Percentiles rank a stretch among this genome's conserved stretches.
phyloP scores from a whole-genome alignment of 805 yeast genomes.

The Metschnikowia orientalis region DNA sequence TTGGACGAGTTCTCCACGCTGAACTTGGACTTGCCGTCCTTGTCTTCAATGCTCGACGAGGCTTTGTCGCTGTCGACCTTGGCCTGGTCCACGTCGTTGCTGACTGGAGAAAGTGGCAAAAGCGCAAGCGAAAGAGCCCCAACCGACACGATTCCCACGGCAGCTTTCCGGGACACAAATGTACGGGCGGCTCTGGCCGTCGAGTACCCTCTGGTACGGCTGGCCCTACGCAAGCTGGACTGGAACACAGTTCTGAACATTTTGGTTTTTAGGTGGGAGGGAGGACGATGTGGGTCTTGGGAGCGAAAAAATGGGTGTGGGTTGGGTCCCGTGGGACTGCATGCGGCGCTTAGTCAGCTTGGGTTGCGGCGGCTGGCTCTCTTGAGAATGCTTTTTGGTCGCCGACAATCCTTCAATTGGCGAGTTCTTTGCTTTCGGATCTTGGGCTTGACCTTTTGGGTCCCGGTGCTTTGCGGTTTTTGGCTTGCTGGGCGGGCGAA shows the following conservation, averaged over 20 bases:
- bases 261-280: background rate
- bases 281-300: background rate
- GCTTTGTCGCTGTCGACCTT: conserved; percentile 11
- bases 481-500: no score
- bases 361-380: no score
- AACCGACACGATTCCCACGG: conserved; percentile 7
- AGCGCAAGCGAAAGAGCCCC: conserved; percentile 9
- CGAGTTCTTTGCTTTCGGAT: no score
- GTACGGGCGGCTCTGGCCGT: conserved; percentile 9
- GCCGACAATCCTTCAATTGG: no score
- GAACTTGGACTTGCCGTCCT: conserved; percentile 5
- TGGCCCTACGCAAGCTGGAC: conserved; percentile 12
- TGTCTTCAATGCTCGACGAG: conserved; percentile 6
- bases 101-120: conserved; percentile 7
- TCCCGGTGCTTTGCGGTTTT: no score
- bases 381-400: no score
- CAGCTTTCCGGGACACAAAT: conserved; percentile 1
- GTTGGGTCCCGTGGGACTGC: no score
- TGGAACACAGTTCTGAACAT: conserved; percentile 17
- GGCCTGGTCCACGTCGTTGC: conserved; percentile 15
- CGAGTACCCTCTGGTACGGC: conserved; percentile 10
- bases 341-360: conserved; percentile 4
- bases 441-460: no score
- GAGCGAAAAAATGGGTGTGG: conserved; percentile 5
- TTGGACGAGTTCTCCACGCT: conserved; percentile 9